These are phyloP conservation scores for Neofusicoccum parvum DNA, from an alignment of 2,329 filamentous ascomycete genomes.

Conservation along the genomic window DNA sequence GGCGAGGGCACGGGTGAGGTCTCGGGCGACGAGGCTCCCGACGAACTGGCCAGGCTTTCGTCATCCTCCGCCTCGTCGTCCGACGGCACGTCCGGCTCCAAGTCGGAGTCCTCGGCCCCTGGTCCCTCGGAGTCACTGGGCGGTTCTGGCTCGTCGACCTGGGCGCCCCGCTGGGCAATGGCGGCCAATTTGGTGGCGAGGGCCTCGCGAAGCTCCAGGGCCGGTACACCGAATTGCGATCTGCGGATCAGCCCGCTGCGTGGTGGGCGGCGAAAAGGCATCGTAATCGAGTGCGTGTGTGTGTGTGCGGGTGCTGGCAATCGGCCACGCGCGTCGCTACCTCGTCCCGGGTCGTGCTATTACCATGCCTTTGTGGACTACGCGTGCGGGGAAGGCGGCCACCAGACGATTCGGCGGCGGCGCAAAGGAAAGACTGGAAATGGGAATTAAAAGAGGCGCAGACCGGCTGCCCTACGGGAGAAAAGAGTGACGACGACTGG, in stretches of 20 bases:
- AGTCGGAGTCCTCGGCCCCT: not conserved
- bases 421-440: not conserved
- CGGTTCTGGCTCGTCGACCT: not conserved
- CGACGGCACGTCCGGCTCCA: not conserved
- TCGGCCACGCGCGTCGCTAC: constrained; percentile 6
- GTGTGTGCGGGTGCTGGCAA: not conserved
- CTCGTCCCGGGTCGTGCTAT: not conserved
- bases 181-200: constrained; percentile 1
- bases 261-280: not conserved
- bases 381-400: not conserved
- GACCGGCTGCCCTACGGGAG: constrained; percentile 2
- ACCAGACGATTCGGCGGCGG: not conserved
- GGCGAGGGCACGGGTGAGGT: constrained; percentile 2
- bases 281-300: not conserved
- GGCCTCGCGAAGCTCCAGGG: constrained; percentile 9
- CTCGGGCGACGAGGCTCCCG: constrained; percentile 2
- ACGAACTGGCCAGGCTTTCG: constrained; percentile 2
- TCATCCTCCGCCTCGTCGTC: constrained; percentile 15
- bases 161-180: constrained; percentile 10
- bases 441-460: not conserved
- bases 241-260: constrained; percentile 18
- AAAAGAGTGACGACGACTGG: not conserved
- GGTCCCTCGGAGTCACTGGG: not conserved
- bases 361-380: not conserved
- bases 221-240: constrained; percentile 15